Conservation (phyloP, 2,329 filamentous ascomycete species). For the Leptoxyphium fumago region DNA sequence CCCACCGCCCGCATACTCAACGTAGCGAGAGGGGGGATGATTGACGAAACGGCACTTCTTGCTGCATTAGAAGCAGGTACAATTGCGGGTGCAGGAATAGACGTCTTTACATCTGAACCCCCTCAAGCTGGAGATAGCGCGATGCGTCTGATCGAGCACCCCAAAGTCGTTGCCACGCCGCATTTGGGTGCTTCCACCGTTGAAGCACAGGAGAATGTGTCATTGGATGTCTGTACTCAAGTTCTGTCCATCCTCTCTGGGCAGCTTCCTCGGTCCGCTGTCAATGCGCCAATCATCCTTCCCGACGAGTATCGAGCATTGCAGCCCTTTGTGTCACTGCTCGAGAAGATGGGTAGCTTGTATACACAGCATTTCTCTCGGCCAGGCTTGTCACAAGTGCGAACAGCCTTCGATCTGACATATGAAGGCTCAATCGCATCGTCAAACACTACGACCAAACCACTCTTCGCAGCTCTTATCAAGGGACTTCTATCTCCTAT, state of each 20-base stretch:
- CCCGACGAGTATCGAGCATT: conserved; percentile 67
- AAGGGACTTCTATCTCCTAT: conserved; percentile 61
- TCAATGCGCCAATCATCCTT: conserved; percentile 69
- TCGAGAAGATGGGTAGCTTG: conserved; percentile 65
- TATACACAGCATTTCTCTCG: conserved; percentile 61
- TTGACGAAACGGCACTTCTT: conserved; percentile 60
- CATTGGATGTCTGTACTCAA: conserved; percentile 68
- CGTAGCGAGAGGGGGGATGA: conserved; percentile 65
- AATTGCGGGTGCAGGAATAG: conserved; percentile 63
- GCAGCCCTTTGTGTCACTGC: conserved; percentile 58
- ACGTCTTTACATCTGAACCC: conserved; percentile 68
- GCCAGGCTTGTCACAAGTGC: conserved; percentile 28
- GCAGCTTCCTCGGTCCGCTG: conserved; percentile 58
- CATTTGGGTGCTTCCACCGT: conserved; percentile 68
- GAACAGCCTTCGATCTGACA: conserved; percentile 58
- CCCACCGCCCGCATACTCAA: conserved; percentile 60
- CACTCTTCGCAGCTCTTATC: conserved; percentile 62
- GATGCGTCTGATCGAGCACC: conserved; percentile 49
- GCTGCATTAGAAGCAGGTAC: conserved; percentile 54
- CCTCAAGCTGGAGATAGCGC: conserved; percentile 45
- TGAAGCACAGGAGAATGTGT: conserved; percentile 75
- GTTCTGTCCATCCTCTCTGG: conserved; percentile 59
- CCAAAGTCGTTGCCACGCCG: conserved; percentile 61
- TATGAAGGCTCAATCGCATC: conserved; percentile 62
- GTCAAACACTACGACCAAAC: conserved; percentile 63